These are phyloP conservation scores for Pythium scleroteichum DNA, from an alignment of 352 stramenopile species.

Conservation along the genomic window DNA sequence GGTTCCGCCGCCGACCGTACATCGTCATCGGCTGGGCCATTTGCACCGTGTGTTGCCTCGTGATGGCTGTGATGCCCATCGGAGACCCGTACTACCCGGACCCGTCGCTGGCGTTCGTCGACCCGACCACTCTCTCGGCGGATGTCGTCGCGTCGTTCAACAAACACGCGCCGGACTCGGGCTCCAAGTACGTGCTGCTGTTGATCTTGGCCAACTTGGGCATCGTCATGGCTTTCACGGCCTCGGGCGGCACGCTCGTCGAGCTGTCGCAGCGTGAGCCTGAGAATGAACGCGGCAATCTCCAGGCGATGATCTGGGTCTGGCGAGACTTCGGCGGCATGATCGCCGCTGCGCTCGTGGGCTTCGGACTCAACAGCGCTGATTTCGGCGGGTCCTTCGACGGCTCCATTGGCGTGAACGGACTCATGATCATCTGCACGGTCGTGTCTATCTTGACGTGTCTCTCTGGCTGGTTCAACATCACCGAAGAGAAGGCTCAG, in stretches of 20 bases:
- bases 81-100: constrained; percentile 30
- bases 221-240: constrained; percentile 57
- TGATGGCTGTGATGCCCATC: constrained; percentile 30
- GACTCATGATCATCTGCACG: constrained; percentile 25
- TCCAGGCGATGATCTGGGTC: constrained; percentile 37
- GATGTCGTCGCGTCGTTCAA: constrained; percentile 28
- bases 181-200: constrained; percentile 39
- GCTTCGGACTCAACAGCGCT: constrained; percentile 36
- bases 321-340: constrained; percentile 18
- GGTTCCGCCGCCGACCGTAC: constrained; percentile 79
- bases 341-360: constrained; percentile 27
- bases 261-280: constrained; percentile 40
- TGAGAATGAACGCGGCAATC: constrained; percentile 28
- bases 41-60: constrained; percentile 25
- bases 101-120: constrained; percentile 14
- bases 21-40: constrained; percentile 71
- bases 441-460: constrained; percentile 17
- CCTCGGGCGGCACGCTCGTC: constrained; percentile 44
- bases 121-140: constrained; percentile 10
- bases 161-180: constrained; percentile 25
- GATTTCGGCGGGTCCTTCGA: constrained; percentile 33
- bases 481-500: constrained; percentile 25
- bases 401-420: constrained; percentile 20
- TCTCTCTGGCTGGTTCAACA: constrained; percentile 27
- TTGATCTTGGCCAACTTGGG: constrained; percentile 59